phyloP scores from a whole-genome alignment of 805 yeast species.

The Clavispora fructus region DNA sequence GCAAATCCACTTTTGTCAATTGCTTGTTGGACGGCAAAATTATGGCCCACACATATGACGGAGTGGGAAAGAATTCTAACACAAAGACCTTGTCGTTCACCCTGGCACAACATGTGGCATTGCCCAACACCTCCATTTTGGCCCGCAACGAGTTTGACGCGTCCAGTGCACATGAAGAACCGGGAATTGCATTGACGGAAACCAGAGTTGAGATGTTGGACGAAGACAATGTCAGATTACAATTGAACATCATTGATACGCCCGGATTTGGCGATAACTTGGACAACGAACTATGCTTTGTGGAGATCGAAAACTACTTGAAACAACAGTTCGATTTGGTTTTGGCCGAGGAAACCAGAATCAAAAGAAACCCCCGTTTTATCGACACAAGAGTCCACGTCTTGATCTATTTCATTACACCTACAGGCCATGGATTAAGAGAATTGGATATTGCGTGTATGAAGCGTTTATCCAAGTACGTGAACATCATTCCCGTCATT shows the following conservation, averaged over 20 bases:
- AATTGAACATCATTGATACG: constrained; percentile 59
- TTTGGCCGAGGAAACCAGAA: constrained; percentile 81
- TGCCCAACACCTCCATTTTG: constrained; percentile 50
- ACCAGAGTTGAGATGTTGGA: constrained; percentile 56
- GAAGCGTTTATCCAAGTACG: constrained; percentile 62
- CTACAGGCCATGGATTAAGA: constrained; percentile 74
- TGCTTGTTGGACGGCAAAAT: constrained; percentile 59
- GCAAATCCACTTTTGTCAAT: constrained; percentile 72
- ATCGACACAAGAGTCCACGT: constrained; percentile 75
- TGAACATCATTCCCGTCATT: constrained; percentile 79
- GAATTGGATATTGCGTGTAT: constrained; percentile 73
- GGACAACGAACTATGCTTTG: constrained; percentile 62
- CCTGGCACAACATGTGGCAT: constrained; percentile 49
- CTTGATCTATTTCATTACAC: constrained; percentile 71
- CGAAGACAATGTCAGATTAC: constrained; percentile 51
- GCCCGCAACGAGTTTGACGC: constrained; percentile 59
- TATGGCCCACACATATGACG: constrained; percentile 53
- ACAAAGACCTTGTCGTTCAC: constrained; percentile 55
- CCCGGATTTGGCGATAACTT: constrained; percentile 78
- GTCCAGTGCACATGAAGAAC: constrained; percentile 53
- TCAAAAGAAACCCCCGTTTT: constrained; percentile 78
- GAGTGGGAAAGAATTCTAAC: constrained; percentile 21
- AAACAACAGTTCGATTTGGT: constrained; percentile 76
- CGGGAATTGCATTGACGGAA: constrained; percentile 72
- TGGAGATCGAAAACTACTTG: constrained; percentile 59